phyloP scores from a whole-genome alignment of 2,329 filamentous ascomycete genomes.

The Trichoderma aggressivum region DNA sequence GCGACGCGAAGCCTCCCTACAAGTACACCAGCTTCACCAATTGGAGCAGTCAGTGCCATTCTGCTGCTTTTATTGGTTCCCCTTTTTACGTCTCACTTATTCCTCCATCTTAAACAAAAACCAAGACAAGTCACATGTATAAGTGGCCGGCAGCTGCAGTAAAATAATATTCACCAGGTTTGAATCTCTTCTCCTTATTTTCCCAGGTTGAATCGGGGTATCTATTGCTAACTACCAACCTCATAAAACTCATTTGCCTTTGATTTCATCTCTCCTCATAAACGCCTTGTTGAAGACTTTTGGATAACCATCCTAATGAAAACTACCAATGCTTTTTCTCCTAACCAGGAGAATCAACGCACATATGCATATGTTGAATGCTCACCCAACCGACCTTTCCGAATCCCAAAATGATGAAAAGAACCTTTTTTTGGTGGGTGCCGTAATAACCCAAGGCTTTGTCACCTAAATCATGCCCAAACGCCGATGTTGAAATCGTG shows the following conservation, averaged over 20 bases:
- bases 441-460: conserved; percentile 32
- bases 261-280: conserved; percentile 17
- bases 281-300: conserved; percentile 21
- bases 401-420: conserved; percentile 19
- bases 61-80: background rate
- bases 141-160: background rate
- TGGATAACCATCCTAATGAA: conserved; percentile 25
- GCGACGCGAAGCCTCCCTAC: conserved; percentile 1
- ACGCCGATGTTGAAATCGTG: conserved; percentile 61
- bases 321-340: conserved; percentile 27
- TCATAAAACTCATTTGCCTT: conserved; percentile 13
- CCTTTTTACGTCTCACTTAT: background rate
- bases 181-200: conserved; percentile 10
- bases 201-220: conserved; percentile 21
- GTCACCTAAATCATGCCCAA: conserved; percentile 39
- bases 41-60: background rate
- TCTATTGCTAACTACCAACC: conserved; percentile 12
- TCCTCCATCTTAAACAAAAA: background rate
- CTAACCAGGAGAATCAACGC: conserved; percentile 36
- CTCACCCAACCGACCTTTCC: conserved; percentile 31
- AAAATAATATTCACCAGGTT: background rate
- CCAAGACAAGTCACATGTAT: background rate
- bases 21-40: background rate
- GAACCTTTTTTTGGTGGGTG: conserved; percentile 34
- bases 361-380: conserved; percentile 40